Evolutionary conservation across 1,284 basidiomycete species (phyloP), one percentile per base, ranked within the genome.

Genomic region (Fomitopsis palustris): DNA sequence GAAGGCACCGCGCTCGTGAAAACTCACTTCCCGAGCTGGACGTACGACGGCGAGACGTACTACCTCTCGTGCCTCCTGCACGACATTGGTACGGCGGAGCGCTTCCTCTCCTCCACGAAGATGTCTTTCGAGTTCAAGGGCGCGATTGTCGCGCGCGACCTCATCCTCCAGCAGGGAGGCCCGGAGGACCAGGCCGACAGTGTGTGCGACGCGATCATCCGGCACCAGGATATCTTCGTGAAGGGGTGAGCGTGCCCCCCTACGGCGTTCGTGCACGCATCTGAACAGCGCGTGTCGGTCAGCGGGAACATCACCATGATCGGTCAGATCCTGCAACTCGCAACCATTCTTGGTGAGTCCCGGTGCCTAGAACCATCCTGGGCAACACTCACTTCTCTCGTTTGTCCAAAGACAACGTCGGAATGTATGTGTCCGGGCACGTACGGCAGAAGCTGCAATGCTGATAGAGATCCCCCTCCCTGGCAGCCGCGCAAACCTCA

Each of bases 81-180:
- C 64, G 83, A 85, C 67, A 83, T 84, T 59, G 82, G 83, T 41
- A 80, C 80, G 3, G 80, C 82, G 8, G 77, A 81, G 53, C 71
- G 72, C 45, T 80, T 80, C 68, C 74, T 82, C 51, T 67, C 78
- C 5, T 78, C 77, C 41, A 84, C 83, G 10, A 81, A 82, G 62
- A 74, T 85, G 72, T 82, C 79, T 25, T 85, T 84, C 67, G 84
- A 85, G 70, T 84, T 84, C 73, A 82, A 82, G 67, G 81, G 82
- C 55, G 82, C 77, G 35, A 82, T 84, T 57, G 74, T 83, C 33
- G 81, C 81, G 31, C 74, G 81, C 35, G 81, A 82, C 53, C 70
- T 81, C 43, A 78, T 84, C 51, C 69, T 82, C 27, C 59, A 74
- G 31, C 67, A 72, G 12, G 79, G 77, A 10, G 80, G 80, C 17